phyloP scores from a whole-genome alignment of 805 yeast genomes.

The Candida pini region DNA sequence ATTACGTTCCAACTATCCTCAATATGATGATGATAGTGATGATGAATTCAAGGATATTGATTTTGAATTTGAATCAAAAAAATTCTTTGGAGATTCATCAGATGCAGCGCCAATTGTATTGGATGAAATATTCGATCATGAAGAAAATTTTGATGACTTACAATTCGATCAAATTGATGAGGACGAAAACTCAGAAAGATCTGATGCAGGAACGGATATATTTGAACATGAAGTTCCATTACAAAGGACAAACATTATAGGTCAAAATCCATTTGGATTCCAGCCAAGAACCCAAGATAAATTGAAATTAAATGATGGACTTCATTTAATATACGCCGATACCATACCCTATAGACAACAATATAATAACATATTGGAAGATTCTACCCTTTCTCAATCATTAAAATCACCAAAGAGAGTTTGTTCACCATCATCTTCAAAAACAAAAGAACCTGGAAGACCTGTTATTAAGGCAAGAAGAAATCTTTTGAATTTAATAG shows the following conservation, averaged over 20 bases:
- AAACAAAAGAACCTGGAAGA: conserved; percentile 21
- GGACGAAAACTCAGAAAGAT: not conserved
- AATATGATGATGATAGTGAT: conserved; percentile 10
- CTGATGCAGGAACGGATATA: not conserved
- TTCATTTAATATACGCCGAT: not conserved
- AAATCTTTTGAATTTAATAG: conserved; percentile 41
- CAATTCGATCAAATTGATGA: conserved; percentile 15
- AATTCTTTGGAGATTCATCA: conserved; percentile 12
- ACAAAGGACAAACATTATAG: conserved; percentile 1
- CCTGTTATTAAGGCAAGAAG: conserved; percentile 30
- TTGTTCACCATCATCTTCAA: conserved; percentile 35
- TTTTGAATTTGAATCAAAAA: conserved; percentile 16
- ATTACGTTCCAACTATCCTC: conserved; percentile 21
- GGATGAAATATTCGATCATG: conserved; percentile 18
- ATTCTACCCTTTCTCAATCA: no score
- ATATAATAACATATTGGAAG: no score
- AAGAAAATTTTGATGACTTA: conserved; percentile 15
- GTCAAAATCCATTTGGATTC: not conserved
- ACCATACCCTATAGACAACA: not conserved
- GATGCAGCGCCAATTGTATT: conserved; percentile 12
- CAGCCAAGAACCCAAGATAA: not conserved
- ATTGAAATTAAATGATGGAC: not conserved
- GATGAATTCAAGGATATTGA: conserved; percentile 13
- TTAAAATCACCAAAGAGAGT: conserved; percentile 34
- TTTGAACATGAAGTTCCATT: not conserved